Evolutionary conservation across 345 rosid genomes (phyloP).

Genomic region (Rhodamnia rubescens): DNA sequence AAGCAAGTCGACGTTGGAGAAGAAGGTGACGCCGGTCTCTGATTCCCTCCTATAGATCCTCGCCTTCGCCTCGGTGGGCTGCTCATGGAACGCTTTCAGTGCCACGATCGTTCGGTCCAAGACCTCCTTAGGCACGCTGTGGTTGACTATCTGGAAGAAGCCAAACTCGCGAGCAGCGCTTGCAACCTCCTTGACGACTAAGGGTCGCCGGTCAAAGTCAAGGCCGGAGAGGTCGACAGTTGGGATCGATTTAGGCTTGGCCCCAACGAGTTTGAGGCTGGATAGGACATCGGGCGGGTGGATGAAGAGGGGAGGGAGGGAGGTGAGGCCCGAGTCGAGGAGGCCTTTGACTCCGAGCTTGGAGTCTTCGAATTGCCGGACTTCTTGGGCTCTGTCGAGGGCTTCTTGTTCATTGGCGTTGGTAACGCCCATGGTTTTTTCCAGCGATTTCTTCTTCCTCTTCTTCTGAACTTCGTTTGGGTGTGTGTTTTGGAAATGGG

Average conservation of each 20-base stretch:
- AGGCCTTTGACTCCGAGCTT: conserved; percentile 44
- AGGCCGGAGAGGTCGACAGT: conserved; percentile 29
- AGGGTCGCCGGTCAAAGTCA: conserved; percentile 13
- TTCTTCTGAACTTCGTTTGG: neutral
- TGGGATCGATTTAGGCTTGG: conserved; percentile 11
- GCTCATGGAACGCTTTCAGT: conserved; percentile 20
- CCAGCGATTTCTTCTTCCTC: neutral
- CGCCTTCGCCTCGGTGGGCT: conserved; percentile 26
- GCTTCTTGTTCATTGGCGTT: neutral
- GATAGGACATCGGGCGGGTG: conserved; percentile 31
- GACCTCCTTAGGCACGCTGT: conserved; percentile 26
- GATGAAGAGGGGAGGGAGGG: conserved; percentile 37
- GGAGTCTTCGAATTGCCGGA: conserved; percentile 26
- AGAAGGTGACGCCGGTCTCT: conserved; percentile 14
- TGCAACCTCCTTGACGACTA: conserved; percentile 17
- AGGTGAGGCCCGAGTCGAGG: conserved; percentile 28
- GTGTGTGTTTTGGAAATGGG: neutral
- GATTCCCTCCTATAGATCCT: conserved; percentile 10
- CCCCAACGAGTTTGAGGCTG: conserved; percentile 1
- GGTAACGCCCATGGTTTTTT: neutral
- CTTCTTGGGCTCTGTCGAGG: conserved; percentile 18
- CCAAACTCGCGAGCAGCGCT: conserved; percentile 26
- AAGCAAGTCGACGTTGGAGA: conserved; percentile 32
- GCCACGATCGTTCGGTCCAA: conserved; percentile 17
- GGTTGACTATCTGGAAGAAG: conserved; percentile 43